Evolutionary conservation across 2,329 filamentous ascomycete species (phyloP), one percentile per base, ranked within the genome.

Genomic region (Albifimbria verrucaria): DNA sequence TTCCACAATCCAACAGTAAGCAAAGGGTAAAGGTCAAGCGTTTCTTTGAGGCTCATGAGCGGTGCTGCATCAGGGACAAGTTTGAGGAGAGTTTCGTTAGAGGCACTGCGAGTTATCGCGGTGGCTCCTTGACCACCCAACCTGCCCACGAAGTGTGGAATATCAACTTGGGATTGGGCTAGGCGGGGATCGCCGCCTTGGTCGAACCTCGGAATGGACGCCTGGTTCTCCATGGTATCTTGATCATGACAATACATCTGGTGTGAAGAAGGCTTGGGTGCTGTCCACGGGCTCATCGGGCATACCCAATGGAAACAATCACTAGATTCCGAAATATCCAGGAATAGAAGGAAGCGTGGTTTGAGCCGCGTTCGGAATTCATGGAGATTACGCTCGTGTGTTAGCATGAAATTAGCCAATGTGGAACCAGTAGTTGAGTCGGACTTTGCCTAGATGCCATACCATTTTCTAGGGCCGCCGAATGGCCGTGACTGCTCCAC

Each of bases 21-120:
- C 21, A 76, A 73, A 0, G 69, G 68, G 1, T 61, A 54, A 1
- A 70, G 52, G 47, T 69, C 64, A 41, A 76, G 62, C 22, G 68
- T 53, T 48, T 74, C 70, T 2, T 49, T 22, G 11, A 72, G 44
- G 1, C 65, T 64, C 67, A 76, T 70, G 23, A 65, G 68, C 5
- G 73, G 72, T 12, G 70, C 70, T 10, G 74, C 73, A 59, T 76
- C 73, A 0, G 73, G 73, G 11, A 69, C 59, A 20, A 62, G 61
- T 39, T 70, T 64, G 49, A 55, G 61, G 49, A 60, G 11, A 3
- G 50, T 55, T 3, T 54, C 54, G 15, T 63, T 43, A 7, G 41
- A 43, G 9, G 9, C 41, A 18, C 15, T 10, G 9, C 41, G 41
- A 43, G 41, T 10, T n/a, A 43, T n/a, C 7, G n/a, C 41, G 9